Base-by-base conservation (phyloP, 768 basidiomycete genomes). In the Boletus edulis region DNA sequence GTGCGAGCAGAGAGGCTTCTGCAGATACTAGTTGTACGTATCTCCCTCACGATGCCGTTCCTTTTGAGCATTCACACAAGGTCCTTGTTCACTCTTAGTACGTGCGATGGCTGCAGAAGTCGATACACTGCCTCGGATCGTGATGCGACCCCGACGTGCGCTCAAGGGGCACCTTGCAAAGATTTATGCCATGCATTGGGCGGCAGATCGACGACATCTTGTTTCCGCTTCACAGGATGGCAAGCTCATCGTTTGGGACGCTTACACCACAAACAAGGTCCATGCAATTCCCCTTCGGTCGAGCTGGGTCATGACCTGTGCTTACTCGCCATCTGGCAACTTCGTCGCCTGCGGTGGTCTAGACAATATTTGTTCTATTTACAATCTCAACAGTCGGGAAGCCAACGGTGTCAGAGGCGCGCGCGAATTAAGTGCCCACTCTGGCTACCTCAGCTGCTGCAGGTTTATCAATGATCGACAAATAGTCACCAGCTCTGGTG, bases 131-230 rank as follows among this genome's bases (percentile, higher is more conserved):
- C 96, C 96, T 41, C 90, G 96, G 56, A 93, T 99, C 67, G 88
- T 96, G 38, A 95, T 99, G 91, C 91, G 93, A 64, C 91, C 94
- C 50, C 85, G 97, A 54, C 89, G 96, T 62, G 90, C 93, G 59
- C 86, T 99, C 63, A 88, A 94, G 68, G 96, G 96, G 27, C 96
- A 99, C 75, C 85, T 99, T 49, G 96, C 96, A 58, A 99, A 99
- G 81, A 98, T 99, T 68, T 99, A 99, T 72, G 96, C 96, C 46
- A 97, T 99, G 91, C 97, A 99, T 73, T 99, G 97, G 97, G 90
- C 96, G 34, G 86, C 90, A 49, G 96, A 99, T 78, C 85, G 94
- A 67, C 82, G 97, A 65, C 96, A 99, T 78, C 85, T 99, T 57
- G 96, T 99, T 35, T 98, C 97, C 15, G 96, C 96, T n/a, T 98